Percentiles rank a stretch among this genome's conserved stretches.
These are phyloP conservation scores for Baorangia bicolor DNA, from an alignment of 768 basidiomycete genomes.

Conservation along the genomic window DNA sequence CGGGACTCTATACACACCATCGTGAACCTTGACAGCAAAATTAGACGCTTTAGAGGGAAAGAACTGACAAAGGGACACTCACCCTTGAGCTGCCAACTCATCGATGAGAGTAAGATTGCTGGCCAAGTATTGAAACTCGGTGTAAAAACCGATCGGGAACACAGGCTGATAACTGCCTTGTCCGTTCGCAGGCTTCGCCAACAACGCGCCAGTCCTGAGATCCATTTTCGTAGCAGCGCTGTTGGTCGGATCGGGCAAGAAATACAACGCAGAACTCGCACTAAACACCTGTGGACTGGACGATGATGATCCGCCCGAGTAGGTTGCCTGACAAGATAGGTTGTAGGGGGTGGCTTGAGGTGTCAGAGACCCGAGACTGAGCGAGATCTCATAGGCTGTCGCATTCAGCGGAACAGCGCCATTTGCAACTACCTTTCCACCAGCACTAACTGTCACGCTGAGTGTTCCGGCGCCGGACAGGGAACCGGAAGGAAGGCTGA, in stretches of 20 bases:
- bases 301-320: slow-evolving; percentile 32
- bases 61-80: slow-evolving; percentile 1
- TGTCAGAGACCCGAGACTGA: slow-evolving; percentile 44
- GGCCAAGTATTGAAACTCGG: slow-evolving; percentile 37
- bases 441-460: slow-evolving; percentile 43
- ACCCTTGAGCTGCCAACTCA: slow-evolving; percentile 33
- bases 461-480: slow-evolving; percentile 30
- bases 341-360: slow-evolving; percentile 37
- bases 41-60: neutral
- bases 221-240: slow-evolving; percentile 61
- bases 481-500: slow-evolving; percentile 35
- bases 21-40: slow-evolving; percentile 5
- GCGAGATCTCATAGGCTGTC: slow-evolving; percentile 46
- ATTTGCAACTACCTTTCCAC: slow-evolving; percentile 43
- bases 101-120: slow-evolving; percentile 26
- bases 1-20: slow-evolving; percentile 29
- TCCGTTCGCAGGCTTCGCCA: slow-evolving; percentile 51
- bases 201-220: slow-evolving; percentile 52
- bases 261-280: slow-evolving; percentile 44
- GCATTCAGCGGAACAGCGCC: slow-evolving; percentile 52
- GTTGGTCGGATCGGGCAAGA: slow-evolving; percentile 45
- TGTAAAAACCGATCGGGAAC: slow-evolving; percentile 45
- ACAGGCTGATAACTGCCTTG: slow-evolving; percentile 49
- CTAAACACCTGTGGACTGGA: slow-evolving; percentile 39
- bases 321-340: slow-evolving; percentile 29